Evolutionary conservation across 306 rosid species (phyloP).

Genomic region (Vigna hirtella): DNA sequence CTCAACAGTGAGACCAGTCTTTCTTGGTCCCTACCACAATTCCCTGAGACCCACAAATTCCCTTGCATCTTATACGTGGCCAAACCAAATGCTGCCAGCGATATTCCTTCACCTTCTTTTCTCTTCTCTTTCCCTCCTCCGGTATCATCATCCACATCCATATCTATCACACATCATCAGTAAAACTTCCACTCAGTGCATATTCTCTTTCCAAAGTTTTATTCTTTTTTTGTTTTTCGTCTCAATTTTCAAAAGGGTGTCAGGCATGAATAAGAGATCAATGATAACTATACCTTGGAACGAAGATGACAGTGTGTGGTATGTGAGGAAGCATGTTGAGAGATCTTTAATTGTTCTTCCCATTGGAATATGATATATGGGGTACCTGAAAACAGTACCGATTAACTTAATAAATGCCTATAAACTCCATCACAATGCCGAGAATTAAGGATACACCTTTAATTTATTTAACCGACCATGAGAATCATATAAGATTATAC

Average conservation of each 20-base stretch:
- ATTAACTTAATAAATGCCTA: not conserved
- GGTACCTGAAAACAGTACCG: slow-evolving; percentile 73
- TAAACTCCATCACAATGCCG: not conserved
- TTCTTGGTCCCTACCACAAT: slow-evolving; percentile 83
- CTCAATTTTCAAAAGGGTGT: slow-evolving; percentile 16
- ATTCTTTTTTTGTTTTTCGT: not conserved
- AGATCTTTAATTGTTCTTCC: slow-evolving; percentile 92
- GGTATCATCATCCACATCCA: slow-evolving; percentile 66
- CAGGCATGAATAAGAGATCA: not conserved
- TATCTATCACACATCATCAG: slow-evolving; percentile 47
- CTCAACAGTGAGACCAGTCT: slow-evolving; percentile 69
- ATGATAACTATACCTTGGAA: slow-evolving; percentile 72
- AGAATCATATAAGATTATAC: not conserved
- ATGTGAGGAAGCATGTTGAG: slow-evolving; percentile 91
- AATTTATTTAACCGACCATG: slow-evolving; percentile 1
- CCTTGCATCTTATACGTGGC: slow-evolving; percentile 98
- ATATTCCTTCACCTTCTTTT: slow-evolving; percentile 69
- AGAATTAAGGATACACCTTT: not conserved
- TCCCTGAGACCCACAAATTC: slow-evolving; percentile 77
- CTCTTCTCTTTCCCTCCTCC: slow-evolving; percentile 57
- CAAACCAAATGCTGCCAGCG: slow-evolving; percentile 82
- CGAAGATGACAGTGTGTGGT: slow-evolving; percentile 96
- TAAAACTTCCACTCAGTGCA: slow-evolving; percentile 5
- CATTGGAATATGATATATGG: slow-evolving; percentile 98
- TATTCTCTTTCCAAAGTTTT: not conserved